Percentiles rank a stretch among this genome's conserved stretches.
These are phyloP conservation scores for Saccharomyces kudriavzevii DNA, from an alignment of 805 yeast genomes.

Conservation along the genomic window DNA sequence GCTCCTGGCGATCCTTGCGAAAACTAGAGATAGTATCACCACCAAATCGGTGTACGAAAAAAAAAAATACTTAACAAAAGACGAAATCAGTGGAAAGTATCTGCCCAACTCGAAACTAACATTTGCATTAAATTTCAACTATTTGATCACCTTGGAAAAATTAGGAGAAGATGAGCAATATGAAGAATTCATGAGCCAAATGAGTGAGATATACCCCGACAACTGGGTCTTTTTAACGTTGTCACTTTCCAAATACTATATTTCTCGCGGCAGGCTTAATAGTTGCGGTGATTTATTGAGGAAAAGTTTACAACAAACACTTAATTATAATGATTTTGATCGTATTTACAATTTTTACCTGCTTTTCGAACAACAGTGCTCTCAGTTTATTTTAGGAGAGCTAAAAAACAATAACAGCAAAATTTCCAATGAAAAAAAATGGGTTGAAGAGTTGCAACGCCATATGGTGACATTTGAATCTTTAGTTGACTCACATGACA, in stretches of 20 bases:
- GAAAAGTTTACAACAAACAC: conserved; percentile 38
- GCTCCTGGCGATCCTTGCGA: conserved; percentile 6
- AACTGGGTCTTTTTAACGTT: conserved; percentile 45
- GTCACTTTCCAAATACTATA: conserved; percentile 42
- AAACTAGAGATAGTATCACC: conserved; percentile 14
- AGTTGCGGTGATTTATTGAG: conserved; percentile 35
- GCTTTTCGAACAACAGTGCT: conserved; percentile 36
- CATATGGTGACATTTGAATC: conserved; percentile 42
- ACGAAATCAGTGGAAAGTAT: not conserved
- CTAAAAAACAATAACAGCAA: not conserved
- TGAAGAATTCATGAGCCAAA: conserved; percentile 18
- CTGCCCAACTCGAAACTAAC: conserved; percentile 7
- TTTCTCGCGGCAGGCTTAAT: conserved; percentile 18
- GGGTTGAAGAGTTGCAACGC: conserved; percentile 35
- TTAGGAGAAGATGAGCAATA: conserved; percentile 16
- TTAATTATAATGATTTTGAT: conserved; percentile 54
- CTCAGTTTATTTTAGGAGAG: not conserved
- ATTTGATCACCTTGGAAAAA: conserved; percentile 10
- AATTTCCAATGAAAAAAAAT: conserved; percentile 18
- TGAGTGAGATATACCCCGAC: conserved; percentile 43
- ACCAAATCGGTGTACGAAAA: conserved; percentile 10
- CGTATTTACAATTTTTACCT: conserved; percentile 53
- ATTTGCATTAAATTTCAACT: conserved; percentile 8
- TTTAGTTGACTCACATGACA: conserved; percentile 47
- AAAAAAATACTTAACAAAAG: conserved; percentile 7